Conservation (phyloP, 352 stramenopile genomes). For the Pythium scleroteichum region DNA sequence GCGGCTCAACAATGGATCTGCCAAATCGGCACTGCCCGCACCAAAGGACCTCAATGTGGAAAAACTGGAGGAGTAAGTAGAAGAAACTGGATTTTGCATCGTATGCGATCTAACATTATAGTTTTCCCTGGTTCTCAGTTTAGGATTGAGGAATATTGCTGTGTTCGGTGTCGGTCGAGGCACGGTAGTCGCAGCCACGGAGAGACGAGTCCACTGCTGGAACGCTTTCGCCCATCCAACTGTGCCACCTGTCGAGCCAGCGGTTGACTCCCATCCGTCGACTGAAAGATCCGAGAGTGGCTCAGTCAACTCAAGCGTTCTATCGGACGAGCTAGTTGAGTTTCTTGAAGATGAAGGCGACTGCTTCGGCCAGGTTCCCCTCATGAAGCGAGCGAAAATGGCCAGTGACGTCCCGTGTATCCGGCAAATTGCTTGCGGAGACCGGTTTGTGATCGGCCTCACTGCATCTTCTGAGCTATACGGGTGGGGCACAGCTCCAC, state of each 20-base stretch:
- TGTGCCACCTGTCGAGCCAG: neutral
- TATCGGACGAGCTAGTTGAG: constrained; percentile 14
- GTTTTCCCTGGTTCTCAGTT: constrained; percentile 7
- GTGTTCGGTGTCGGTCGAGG: constrained; percentile 26
- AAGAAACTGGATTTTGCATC: too few relatives aligned
- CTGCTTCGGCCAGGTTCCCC: constrained; percentile 50
- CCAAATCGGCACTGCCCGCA: too few relatives aligned
- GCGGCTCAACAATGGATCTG: neutral
- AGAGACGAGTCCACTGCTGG: constrained; percentile 29
- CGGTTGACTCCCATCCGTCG: neutral
- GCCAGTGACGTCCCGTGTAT: constrained; percentile 43
- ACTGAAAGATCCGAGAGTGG: neutral
- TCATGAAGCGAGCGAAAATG: constrained; percentile 46
- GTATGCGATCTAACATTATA: too few relatives aligned
- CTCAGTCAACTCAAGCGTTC: neutral
- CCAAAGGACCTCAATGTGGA: constrained; percentile 5
- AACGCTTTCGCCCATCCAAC: constrained; percentile 10
- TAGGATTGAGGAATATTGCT: constrained; percentile 22
- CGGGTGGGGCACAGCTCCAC: constrained; percentile 31
- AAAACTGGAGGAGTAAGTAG: constrained; percentile 26
- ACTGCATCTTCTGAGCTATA: constrained; percentile 35
- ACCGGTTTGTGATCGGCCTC: constrained; percentile 39
- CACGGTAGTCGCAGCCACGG: constrained; percentile 19
- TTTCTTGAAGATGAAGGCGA: constrained; percentile 39
- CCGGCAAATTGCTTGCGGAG: constrained; percentile 38